Base-by-base conservation (phyloP, 2,329 filamentous ascomycete genomes). In the Nigrograna mackinnonii region DNA sequence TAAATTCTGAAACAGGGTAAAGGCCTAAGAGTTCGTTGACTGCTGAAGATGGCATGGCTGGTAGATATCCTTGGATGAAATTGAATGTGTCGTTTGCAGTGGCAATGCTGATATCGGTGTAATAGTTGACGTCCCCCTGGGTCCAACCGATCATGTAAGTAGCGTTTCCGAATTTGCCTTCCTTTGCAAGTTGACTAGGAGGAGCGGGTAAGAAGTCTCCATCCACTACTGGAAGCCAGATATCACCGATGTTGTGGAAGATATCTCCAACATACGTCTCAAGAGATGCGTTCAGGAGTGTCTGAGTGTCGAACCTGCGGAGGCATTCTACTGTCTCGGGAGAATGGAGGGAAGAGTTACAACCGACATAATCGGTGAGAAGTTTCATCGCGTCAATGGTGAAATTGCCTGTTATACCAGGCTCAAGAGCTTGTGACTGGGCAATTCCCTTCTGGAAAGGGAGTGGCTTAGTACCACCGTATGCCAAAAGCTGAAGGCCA, bases 161-260 rank as follows among this genome's bases (percentile, higher is more conserved):
- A 2, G 71, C 64, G 31, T 73, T 69, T 31, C 69, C 67, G 47
- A 78, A 75, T 3, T 58, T 58, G 17, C 73, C 71, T 32, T 68
- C 54, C 1, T 51, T 56, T 17, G 76, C 59, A 7, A 77, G 64
- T 41, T 67, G 52, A 5, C 71, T 74, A 2, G 75, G 70, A 4
- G 74, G 55, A 2, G 61, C 68, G 19, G 74, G 74, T n/a, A 79
- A 57, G 50, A 77, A 77, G 49, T 78, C 74, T 12, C 70, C 71
- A 44, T 79, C 76, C 0, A 79, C 72, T 0, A 62, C 68, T 1
- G 78, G 78, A 0, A 79, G 28, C 72, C 75, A 80, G 37, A 77
- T 70, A 41, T 80, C 77, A 11, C 78, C 77, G 37, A 66, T 54
- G 31, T 68, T 70, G 28, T 62, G 55, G 2, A 39, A 46, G 13